A percentile compares a stretch with the other conserved stretches of the same genome.
phyloP scores from a whole-genome alignment of 2,329 filamentous ascomycete species.

The Byssothecium circinans region DNA sequence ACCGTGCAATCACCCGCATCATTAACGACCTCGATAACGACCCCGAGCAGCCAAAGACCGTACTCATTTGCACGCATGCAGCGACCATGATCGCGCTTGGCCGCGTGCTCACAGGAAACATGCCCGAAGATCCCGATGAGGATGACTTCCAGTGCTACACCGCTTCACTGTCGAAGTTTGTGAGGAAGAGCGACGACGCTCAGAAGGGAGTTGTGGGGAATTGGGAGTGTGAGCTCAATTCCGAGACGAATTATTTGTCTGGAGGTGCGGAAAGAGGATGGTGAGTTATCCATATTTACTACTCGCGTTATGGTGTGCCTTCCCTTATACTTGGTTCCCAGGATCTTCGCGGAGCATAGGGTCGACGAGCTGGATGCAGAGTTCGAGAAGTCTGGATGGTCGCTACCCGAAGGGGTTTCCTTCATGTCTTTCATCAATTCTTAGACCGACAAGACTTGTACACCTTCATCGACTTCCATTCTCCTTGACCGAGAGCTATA shows the following conservation, averaged over 20 bases:
- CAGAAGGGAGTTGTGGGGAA: slow-evolving; percentile 69
- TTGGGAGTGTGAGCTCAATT: slow-evolving; percentile 80
- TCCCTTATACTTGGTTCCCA: neutral
- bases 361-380: neutral
- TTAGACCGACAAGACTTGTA: neutral
- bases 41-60: slow-evolving; percentile 64
- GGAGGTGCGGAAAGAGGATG: slow-evolving; percentile 86
- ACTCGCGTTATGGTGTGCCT: neutral
- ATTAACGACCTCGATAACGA: slow-evolving; percentile 71
- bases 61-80: slow-evolving; percentile 86
- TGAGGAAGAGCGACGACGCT: slow-evolving; percentile 48
- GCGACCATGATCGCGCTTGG: slow-evolving; percentile 87
- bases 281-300: slow-evolving; percentile 51
- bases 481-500: neutral
- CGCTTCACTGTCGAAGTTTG: slow-evolving; percentile 74
- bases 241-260: slow-evolving; percentile 80
- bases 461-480: too few relatives aligned
- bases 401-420: neutral
- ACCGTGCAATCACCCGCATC: slow-evolving; percentile 68
- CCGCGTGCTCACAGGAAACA: slow-evolving; percentile 73
- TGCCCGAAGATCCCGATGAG: slow-evolving; percentile 70
- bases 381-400: neutral
- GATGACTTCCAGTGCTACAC: slow-evolving; percentile 88
- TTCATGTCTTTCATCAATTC: neutral
- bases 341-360: neutral